These are phyloP conservation scores for Trichoderma lentiforme DNA, from an alignment of 2,329 filamentous ascomycete genomes.

Conservation along the genomic window DNA sequence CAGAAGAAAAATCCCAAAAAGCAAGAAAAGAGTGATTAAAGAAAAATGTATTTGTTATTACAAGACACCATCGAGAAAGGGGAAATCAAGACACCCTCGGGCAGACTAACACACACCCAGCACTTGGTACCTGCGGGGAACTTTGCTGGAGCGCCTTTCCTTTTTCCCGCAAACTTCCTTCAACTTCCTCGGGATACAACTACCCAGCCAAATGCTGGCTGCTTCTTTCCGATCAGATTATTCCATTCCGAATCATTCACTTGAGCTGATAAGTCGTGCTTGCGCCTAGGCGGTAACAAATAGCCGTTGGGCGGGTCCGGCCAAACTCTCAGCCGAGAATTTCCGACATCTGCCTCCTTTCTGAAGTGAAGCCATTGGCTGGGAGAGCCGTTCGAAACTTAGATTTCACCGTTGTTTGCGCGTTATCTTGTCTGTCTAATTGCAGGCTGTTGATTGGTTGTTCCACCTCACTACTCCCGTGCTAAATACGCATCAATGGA, in stretches of 20 bases:
- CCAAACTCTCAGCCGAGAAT: background rate
- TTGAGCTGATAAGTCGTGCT: background rate
- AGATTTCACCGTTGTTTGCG: background rate
- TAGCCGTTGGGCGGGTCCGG: background rate
- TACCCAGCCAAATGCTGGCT: background rate
- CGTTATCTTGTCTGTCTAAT: conserved; percentile 1
- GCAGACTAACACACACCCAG: background rate
- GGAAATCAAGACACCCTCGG: background rate
- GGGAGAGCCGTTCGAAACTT: background rate
- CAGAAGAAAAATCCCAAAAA: background rate
- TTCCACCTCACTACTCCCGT: background rate
- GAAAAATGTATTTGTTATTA: background rate
- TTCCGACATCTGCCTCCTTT: background rate
- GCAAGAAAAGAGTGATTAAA: background rate
- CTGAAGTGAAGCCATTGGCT: background rate
- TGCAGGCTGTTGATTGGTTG: background rate
- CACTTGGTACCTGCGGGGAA: background rate
- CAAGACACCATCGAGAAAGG: background rate
- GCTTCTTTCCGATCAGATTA: background rate
- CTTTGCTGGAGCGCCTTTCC: background rate
- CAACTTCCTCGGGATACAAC: background rate
- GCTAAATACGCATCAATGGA: background rate
- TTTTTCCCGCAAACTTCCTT: background rate
- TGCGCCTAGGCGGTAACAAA: background rate
- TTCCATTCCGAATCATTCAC: background rate